Conservation (phyloP, 768 basidiomycete species). For the Collybia sp. region DNA sequence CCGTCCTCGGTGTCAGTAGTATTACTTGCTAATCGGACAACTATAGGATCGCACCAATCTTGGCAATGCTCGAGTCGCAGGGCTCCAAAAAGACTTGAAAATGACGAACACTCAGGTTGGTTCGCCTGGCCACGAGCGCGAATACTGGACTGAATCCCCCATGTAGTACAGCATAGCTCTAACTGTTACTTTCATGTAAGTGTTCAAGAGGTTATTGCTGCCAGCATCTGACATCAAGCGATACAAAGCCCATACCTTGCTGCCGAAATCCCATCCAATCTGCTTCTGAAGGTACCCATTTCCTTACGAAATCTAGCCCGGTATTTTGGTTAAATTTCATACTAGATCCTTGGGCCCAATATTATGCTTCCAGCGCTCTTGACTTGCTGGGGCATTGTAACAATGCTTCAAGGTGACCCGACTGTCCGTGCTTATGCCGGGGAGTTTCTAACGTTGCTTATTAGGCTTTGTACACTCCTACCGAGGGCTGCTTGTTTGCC, state of each 20-base stretch:
- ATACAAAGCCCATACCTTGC: conserved; percentile 9
- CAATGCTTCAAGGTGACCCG: conserved; percentile 32
- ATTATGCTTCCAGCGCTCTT: conserved; percentile 41
- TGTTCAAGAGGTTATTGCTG: neutral
- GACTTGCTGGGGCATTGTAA: conserved; percentile 40
- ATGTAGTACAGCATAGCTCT: conserved; percentile 13
- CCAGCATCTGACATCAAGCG: neutral
- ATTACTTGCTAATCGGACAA: neutral
- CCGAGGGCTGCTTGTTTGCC: conserved; percentile 37
- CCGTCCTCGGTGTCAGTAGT: neutral
- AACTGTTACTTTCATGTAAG: conserved; percentile 15
- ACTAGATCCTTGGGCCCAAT: conserved; percentile 39
- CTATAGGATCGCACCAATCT: conserved; percentile 14
- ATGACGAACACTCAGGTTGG: conserved; percentile 12
- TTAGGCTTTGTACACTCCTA: conserved; percentile 27
- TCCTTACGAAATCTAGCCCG: conserved; percentile 8
- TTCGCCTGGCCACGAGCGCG: neutral
- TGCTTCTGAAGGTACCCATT: conserved; percentile 25
- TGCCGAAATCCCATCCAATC: conserved; percentile 36
- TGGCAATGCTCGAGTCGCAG: conserved; percentile 16
- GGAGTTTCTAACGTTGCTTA: neutral
- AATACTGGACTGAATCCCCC: neutral
- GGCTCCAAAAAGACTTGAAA: conserved; percentile 14
- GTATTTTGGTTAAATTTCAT: too few species aligned
- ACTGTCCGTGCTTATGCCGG: neutral